Base-by-base conservation (phyloP, 805 yeast genomes). In the Wickerhamomyces canadensis region DNA sequence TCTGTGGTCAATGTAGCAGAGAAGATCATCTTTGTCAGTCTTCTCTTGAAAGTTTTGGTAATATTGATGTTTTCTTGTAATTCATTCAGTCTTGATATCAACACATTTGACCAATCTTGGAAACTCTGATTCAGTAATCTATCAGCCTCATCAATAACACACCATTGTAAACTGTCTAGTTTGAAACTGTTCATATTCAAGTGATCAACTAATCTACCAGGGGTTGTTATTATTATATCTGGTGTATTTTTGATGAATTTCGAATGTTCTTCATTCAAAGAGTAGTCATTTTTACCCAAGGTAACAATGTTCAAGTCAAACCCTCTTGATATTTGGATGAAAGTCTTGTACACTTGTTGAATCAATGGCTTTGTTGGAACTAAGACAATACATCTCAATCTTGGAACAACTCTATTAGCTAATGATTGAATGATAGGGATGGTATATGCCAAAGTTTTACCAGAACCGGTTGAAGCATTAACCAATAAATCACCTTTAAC, bases 381-480 rank as follows among this genome's bases (percentile, higher is more conserved):
- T 17, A 93, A 57, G 1, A 93, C 67, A 4, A 93, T 65, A 27
- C 93, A 89, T 35, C 96, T 63, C 4, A 85, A 58, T 36, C 78
- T 66, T 2, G 94, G 89, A 2, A 87, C 87, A 2, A 72, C 64
- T 40, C 96, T 70, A 8, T 62, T 59, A 13, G 68, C 62, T 36
- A 91, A 65, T 3, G 77, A 63, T 43, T 89, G 88, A 3, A 93
- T 68, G 7, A 93, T 72, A 2, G 98, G 98, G 2, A 91, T 70
- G 35, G 78, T 70, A 53, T 91, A 91, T 2, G 96, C 94, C 37
- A 93, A 65, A 0, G 98, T 91, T 56, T 91, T 91, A 52, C 98
- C 98, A 0, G 95, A 84, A 30, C 98, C 98, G 0, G 98, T 91
- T 10, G 94, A 76, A 2, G 98, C 95, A 60, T 91, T 89, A 6